Evolutionary conservation across 2,329 filamentous ascomycete species (phyloP).

Genomic region (Sporothrix schenckii): DNA sequence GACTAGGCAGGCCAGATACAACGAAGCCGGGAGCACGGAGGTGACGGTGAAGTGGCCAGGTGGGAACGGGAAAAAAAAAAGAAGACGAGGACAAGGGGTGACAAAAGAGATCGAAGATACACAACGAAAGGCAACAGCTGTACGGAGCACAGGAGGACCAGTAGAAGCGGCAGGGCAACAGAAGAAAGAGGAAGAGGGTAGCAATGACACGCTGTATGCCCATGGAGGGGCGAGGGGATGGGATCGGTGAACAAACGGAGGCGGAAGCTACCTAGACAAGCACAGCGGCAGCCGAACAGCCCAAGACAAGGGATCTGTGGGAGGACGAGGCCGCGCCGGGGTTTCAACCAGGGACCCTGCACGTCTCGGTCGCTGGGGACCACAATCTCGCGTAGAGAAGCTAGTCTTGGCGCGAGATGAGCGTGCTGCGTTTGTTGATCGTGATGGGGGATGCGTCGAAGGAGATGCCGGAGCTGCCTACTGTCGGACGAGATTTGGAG

Average conservation of each 20-base stretch:
- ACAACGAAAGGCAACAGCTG: neutral
- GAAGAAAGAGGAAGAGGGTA: conserved; percentile 13
- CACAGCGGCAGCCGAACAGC: neutral
- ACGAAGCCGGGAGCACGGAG: conserved; percentile 14
- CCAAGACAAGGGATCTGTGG: neutral
- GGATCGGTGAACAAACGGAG: neutral
- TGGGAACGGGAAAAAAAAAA: neutral
- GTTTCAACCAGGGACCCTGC: conserved; percentile 21
- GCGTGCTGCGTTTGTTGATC: neutral
- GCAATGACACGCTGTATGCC: neutral
- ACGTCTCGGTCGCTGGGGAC: conserved; percentile 33
- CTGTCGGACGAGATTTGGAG: neutral
- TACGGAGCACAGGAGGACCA: conserved; percentile 5
- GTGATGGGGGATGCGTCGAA: neutral
- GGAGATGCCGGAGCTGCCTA: neutral
- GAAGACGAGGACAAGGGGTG: conserved; percentile 14
- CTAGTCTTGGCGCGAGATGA: conserved; percentile 22
- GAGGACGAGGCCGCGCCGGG: neutral
- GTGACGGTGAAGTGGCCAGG: neutral
- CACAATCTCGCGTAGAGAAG: conserved; percentile 35
- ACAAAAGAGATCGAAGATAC: conserved; percentile 20
- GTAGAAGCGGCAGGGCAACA: neutral
- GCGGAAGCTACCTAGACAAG: conserved; percentile 6
- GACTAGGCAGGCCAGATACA: neutral
- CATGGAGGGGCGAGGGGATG: neutral